Conservation (phyloP, 495 filamentous ascomycete species). For the Xeromyces bisporus region DNA sequence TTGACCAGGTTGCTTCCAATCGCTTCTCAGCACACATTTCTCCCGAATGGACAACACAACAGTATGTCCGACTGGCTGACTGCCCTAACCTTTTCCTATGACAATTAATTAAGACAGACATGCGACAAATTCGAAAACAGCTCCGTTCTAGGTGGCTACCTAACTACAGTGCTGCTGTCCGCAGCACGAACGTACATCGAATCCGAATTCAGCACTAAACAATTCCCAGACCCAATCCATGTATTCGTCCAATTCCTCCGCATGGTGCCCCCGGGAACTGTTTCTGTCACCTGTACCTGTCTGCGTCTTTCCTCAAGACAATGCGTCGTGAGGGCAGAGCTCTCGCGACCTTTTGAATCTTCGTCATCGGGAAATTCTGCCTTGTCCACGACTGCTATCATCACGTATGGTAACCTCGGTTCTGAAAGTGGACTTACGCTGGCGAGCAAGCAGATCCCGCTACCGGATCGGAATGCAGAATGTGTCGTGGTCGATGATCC, state of each 20-base stretch:
- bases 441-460: neutral
- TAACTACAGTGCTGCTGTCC: conserved; percentile 8
- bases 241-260: conserved; percentile 10
- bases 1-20: conserved; percentile 1
- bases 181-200: conserved; percentile 5
- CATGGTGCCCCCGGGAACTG: conserved; percentile 6
- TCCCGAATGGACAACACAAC: conserved; percentile 11
- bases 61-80: conserved; percentile 5
- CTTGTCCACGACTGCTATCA: conserved; percentile 3
- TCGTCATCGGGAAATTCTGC: neutral
- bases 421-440: conserved; percentile 7
- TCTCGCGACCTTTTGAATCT: conserved; percentile 2
- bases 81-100: no score
- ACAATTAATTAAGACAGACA: neutral
- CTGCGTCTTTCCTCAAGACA: conserved; percentile 7
- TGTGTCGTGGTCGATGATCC: conserved; percentile 10
- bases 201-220: conserved; percentile 2
- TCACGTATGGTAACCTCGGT: conserved; percentile 8
- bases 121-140: conserved; percentile 4
- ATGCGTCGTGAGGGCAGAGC: conserved; percentile 8
- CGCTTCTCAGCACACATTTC: conserved; percentile 6
- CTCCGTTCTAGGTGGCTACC: conserved; percentile 10
- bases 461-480: conserved; percentile 7
- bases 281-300: conserved; percentile 3
- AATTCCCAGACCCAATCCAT: conserved; percentile 10